These are phyloP conservation scores for Aspergillus sclerotioniger DNA, from an alignment of 495 filamentous ascomycete species.

Conservation along the genomic window DNA sequence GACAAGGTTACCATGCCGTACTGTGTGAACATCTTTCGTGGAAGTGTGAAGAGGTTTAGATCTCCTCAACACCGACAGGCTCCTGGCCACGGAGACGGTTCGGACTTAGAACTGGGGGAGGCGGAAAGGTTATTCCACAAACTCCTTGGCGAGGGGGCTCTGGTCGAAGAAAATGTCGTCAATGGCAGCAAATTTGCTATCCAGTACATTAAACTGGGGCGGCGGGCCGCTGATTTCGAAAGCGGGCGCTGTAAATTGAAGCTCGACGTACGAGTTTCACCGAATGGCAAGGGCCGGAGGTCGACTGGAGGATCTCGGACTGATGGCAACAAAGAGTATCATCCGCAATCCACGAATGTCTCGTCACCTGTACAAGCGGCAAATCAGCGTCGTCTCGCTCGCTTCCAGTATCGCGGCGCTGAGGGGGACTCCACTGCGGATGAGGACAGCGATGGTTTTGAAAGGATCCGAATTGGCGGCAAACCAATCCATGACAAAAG, in stretches of 20 bases:
- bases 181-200: constrained; percentile 58
- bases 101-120: constrained; percentile 55
- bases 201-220: constrained; percentile 59
- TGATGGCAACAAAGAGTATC: constrained; percentile 29
- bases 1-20: constrained; percentile 53
- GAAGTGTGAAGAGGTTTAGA: constrained; percentile 51
- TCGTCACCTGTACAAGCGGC: constrained; percentile 74
- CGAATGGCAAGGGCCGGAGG: constrained; percentile 39
- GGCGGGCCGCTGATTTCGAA: constrained; percentile 51
- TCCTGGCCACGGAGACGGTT: constrained; percentile 54
- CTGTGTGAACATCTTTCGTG: constrained; percentile 60
- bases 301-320: constrained; percentile 29
- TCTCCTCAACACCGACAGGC: constrained; percentile 45
- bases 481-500: constrained; percentile 35
- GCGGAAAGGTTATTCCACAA: constrained; percentile 64
- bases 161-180: constrained; percentile 56
- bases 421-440: constrained; percentile 42
- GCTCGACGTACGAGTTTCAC: constrained; percentile 59
- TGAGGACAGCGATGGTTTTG: constrained; percentile 64
- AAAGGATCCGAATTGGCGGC: constrained; percentile 49
- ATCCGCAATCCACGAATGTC: constrained; percentile 74
- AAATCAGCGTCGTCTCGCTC: constrained; percentile 43
- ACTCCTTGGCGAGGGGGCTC: constrained; percentile 59
- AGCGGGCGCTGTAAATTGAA: constrained; percentile 51
- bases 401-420: constrained; percentile 21